Percentiles rank a stretch among this genome's conserved stretches.
Conservation (phyloP, 2,329 filamentous ascomycete species). For the Didymosphaeria variabile region DNA sequence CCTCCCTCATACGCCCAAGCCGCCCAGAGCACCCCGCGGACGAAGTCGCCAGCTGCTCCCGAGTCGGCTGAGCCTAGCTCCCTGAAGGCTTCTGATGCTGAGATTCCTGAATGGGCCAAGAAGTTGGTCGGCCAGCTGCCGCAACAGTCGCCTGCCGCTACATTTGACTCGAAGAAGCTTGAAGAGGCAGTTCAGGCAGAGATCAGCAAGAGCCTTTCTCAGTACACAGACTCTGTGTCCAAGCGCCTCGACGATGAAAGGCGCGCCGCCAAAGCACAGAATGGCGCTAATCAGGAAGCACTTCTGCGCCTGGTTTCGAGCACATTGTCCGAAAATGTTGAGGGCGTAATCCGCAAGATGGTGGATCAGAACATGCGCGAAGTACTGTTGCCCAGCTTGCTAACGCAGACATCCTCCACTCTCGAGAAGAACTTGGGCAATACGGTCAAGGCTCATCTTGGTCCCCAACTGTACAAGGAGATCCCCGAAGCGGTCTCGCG, state of each 20-base stretch:
- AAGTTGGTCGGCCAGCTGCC: conserved; percentile 37
- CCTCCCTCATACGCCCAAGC: conserved; percentile 54
- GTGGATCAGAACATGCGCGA: conserved; percentile 79
- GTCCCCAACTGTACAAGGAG: conserved; percentile 74
- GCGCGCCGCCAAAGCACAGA: conserved; percentile 69
- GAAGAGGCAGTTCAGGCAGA: conserved; percentile 58
- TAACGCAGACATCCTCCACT: conserved; percentile 69
- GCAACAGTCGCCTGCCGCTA: conserved; percentile 24
- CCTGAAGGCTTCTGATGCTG: conserved; percentile 30
- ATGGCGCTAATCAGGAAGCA: conserved; percentile 73
- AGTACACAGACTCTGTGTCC: conserved; percentile 65
- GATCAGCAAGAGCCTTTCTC: conserved; percentile 55
- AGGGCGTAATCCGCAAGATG: conserved; percentile 79
- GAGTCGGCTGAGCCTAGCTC: conserved; percentile 26
- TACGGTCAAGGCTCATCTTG: conserved; percentile 72
- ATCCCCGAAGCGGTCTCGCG: conserved; percentile 74
- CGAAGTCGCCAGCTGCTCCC: conserved; percentile 41
- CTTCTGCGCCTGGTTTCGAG: conserved; percentile 73
- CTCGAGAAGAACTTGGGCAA: conserved; percentile 76
- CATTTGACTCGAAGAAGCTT: conserved; percentile 63
- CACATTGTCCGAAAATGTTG: conserved; percentile 75
- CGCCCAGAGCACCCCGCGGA: conserved; percentile 42
- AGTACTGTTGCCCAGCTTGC: conserved; percentile 78
- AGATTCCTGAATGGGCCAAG: conserved; percentile 50
- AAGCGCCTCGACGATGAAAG: conserved; percentile 74